Conservation (phyloP, 2,329 filamentous ascomycete species). For the Stagonosporopsis vannaccii region DNA sequence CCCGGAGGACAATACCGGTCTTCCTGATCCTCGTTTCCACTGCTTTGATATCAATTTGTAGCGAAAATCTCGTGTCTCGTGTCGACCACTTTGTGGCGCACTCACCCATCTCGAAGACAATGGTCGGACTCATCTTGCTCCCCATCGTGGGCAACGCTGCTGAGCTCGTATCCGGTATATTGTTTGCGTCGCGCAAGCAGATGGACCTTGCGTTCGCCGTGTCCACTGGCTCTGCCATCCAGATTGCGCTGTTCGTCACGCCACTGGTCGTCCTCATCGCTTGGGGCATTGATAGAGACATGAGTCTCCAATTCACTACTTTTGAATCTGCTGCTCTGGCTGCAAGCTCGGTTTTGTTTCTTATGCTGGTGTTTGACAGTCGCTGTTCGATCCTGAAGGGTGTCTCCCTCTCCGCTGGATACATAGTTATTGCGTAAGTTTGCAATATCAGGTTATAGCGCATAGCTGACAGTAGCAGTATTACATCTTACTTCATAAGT, state of each 20-base stretch:
- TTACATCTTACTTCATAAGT: slow-evolving; percentile 14
- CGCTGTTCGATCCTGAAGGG: slow-evolving; percentile 21
- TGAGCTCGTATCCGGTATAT: slow-evolving; percentile 66
- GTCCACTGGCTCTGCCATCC: slow-evolving; percentile 65
- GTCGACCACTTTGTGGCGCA: slow-evolving; percentile 60
- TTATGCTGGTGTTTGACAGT: slow-evolving; percentile 19
- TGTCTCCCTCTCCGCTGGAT: slow-evolving; percentile 17
- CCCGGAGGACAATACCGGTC: slow-evolving; percentile 8
- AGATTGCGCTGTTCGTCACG: slow-evolving; percentile 65
- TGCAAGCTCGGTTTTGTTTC: slow-evolving; percentile 20
- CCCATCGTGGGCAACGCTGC: slow-evolving; percentile 69
- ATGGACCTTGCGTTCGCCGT: slow-evolving; percentile 69
- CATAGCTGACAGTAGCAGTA: not conserved
- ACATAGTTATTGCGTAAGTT: slow-evolving; percentile 23
- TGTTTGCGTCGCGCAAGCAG: slow-evolving; percentile 65
- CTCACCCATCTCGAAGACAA: slow-evolving; percentile 60
- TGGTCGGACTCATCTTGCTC: slow-evolving; percentile 66
- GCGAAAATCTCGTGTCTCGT: slow-evolving; percentile 64
- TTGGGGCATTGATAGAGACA: slow-evolving; percentile 63
- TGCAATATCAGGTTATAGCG: not conserved
- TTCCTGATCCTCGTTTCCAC: slow-evolving; percentile 67
- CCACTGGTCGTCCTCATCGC: slow-evolving; percentile 65
- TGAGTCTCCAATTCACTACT: slow-evolving; percentile 79
- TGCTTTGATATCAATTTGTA: slow-evolving; percentile 76
- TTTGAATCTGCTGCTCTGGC: slow-evolving; percentile 74